A percentile compares a stretch with the other conserved stretches of the same genome.
phyloP scores from a whole-genome alignment of 257 asterid species.

The Solanum appendiculatum region DNA sequence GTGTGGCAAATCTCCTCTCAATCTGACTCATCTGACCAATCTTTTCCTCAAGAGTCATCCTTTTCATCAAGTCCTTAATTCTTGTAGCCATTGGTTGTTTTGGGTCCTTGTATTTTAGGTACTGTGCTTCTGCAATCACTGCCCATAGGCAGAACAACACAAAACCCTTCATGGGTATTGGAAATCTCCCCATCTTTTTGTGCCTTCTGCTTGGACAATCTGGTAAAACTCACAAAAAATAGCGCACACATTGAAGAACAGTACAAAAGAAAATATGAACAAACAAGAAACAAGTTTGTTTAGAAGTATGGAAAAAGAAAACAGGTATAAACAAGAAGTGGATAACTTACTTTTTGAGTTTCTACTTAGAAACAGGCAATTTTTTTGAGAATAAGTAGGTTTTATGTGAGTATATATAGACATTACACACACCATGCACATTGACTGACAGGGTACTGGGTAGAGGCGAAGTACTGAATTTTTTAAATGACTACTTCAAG shows the following conservation, averaged over 20 bases:
- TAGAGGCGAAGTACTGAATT: no score
- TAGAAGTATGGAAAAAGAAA: neutral
- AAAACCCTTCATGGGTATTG: no score
- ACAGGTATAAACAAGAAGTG: neutral
- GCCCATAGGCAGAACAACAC: neutral
- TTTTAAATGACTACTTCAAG: no score
- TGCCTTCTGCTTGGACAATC: no score
- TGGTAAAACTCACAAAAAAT: no score
- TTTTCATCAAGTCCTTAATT: no score
- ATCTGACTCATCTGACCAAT: conserved; percentile 17
- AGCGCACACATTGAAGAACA: no score
- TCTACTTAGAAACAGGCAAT: neutral
- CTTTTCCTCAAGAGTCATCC: conserved; percentile 13
- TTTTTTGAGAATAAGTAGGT: neutral
- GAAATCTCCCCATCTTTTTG: no score
- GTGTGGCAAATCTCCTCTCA: neutral
- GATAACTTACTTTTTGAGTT: neutral
- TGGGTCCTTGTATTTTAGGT: conserved; percentile 4
- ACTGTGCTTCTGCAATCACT: neutral
- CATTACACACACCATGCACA: neutral
- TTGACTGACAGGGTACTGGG: no score
- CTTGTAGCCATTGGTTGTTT: no score
- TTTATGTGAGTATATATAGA: neutral
- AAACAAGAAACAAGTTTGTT: no score
- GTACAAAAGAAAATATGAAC: no score